Base-by-base conservation (phyloP, 2,329 filamentous ascomycete species). In the Pseudogymnoascus sp. region DNA sequence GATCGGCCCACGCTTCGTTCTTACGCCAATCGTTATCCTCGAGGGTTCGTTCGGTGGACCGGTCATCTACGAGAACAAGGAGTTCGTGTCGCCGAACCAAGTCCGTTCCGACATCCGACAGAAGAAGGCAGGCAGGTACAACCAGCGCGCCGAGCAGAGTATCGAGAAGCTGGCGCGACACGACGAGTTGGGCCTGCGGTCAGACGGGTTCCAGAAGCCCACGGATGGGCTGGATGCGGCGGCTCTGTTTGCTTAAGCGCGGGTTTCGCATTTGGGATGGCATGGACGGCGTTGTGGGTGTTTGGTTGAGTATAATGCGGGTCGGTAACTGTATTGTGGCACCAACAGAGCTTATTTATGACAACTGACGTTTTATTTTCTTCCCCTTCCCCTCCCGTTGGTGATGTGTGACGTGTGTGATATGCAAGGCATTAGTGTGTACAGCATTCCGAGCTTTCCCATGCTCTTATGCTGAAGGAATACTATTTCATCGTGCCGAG, bases 31-130 rank as follows among this genome's bases (percentile, higher is more conserved):
- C 66, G 86, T 97, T 62, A 96, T 97, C 67, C 86, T 96, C 68
- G 94, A 99, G 74, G 92, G 91, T 43, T 92, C 89, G 64, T 97
- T 99, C 69, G 93, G 93, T 60, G 94, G 94, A 0, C 93, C 94
- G 2, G 91, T 97, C 66, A 95, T 99, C 71, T 99, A 96, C 77
- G 91, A 97, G 80, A 97, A 97, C 79, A 94, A 91, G 81, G 88
- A 96, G 74, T 99, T 96, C 70, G 90, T 99, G 60, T 94, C 89
- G 67, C 94, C 94, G 8, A 99, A 99, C 83, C 90, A 97, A 76
- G 85, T 97, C 65, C 83, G 94, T 67, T 81, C 90, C 39, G 94
- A 97, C 65, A 75, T 96, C 67, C 81, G 90, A 68, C 79, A 85
- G 75, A 80, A 83, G 67, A 92, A 90, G 79, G 90, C 92, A 0